Base-by-base conservation (phyloP, 148 eudicot species). In the Arbutus unedo region DNA sequence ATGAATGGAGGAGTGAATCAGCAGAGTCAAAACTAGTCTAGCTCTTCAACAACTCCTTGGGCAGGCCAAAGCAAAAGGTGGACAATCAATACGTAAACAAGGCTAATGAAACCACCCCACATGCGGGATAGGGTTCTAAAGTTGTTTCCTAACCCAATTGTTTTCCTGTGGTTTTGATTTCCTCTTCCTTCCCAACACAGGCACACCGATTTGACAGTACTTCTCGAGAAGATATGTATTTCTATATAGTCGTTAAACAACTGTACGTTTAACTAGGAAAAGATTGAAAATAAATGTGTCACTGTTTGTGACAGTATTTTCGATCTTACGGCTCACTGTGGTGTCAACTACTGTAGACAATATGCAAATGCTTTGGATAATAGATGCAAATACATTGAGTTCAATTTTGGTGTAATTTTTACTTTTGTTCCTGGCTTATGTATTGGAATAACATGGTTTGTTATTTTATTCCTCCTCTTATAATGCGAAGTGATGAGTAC, bases 1-100 rank as follows among this genome's bases (percentile, higher is more conserved):
- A 81, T 76, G 55, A 88, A 91, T 84, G 95, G 92, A 56, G 93
- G 85, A 79, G 84, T 83, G 74, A 48, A 56, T 59, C 79, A 77
- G 72, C 59, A 67, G 53, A 73, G 25, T 55, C 43, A 80, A 62
- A 73, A 75, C 45, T 79, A 79, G 66, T 76, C 79, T 62, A 70
- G 86, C 44, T 71, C 85, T 57, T 66, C 79, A 49, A 44, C 70
- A 11, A 55, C 83, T 70, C 70, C 49, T 49, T 53, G 84, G 43
- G 21, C 75, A 55, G 82, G 49, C 18, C n/a, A 79, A 75, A 62
- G 43, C 66, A 66, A 43, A 79, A 83, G 72, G 82, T 59, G 4
- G 85, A 77, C 8, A 82, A 81, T 74, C 84, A 87, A 77, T 83
- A 84, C 64, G 76, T 83, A 21, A 77, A 80, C 51, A 84, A 74